Conservation (phyloP, 1,284 basidiomycete species). For the Puccinia sorghi region DNA sequence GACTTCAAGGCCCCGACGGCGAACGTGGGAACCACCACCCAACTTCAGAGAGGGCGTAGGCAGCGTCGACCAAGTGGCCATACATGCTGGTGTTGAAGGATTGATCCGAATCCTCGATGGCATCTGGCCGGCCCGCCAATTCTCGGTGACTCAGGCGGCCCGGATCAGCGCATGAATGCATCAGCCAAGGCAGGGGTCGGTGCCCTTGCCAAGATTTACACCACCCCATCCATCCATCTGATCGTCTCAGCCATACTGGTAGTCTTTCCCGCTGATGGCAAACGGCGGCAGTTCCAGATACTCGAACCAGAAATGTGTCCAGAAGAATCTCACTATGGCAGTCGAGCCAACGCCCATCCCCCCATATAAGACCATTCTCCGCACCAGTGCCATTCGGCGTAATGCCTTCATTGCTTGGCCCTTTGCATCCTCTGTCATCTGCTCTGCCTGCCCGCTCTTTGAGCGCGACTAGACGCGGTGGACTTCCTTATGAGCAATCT, state of each 20-base stretch:
- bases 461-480: slow-evolving; percentile 89
- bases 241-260: slow-evolving; percentile 51
- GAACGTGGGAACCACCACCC: no score
- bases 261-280: slow-evolving; percentile 4
- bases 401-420: slow-evolving; percentile 35
- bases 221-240: slow-evolving; percentile 55
- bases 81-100: slow-evolving; percentile 1
- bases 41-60: slow-evolving; percentile 54
- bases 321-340: slow-evolving; percentile 49
- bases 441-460: slow-evolving; percentile 12
- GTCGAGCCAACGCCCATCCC: slow-evolving; percentile 52
- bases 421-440: slow-evolving; percentile 26
- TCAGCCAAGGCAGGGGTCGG: slow-evolving; percentile 54
- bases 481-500: slow-evolving; percentile 78
- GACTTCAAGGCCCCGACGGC: background rate
- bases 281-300: slow-evolving; percentile 49
- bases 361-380: slow-evolving; percentile 1
- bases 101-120: background rate
- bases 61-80: slow-evolving; percentile 52
- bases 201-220: slow-evolving; percentile 53
- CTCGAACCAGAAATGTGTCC: slow-evolving; percentile 55
- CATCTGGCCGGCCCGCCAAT: slow-evolving; percentile 52
- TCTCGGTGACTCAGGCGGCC: slow-evolving; percentile 54
- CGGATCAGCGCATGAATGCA: slow-evolving; percentile 52
- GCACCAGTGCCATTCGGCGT: slow-evolving; percentile 17